Evolutionary conservation across 2,329 filamentous ascomycete species (phyloP), one percentile per base, ranked within the genome.

Genomic region (Penicillium paneum): DNA sequence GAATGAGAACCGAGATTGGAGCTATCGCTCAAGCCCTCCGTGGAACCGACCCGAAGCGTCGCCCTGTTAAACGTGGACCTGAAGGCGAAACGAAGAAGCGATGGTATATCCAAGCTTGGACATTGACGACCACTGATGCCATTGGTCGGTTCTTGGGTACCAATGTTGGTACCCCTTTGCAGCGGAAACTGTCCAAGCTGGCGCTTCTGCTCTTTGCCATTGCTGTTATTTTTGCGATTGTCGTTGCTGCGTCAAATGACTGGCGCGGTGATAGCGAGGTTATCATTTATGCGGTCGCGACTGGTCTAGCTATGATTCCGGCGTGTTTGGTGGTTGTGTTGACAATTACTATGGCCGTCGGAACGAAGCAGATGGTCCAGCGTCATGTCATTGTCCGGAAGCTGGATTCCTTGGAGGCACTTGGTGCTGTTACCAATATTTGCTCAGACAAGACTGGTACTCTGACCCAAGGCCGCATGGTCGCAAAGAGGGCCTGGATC

Each of bases 111-210:
- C 72, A 81, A 63, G 78, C 79, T 4, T 80, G 76, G 71, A 69
- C 75, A 19, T 68, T 81, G 53, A 86, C 83, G 3, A 69, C 79
- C 39, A 79, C 76, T 12, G 83, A 87, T 67, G 81, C 80, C 6
- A 71, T 86, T 54, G 84, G 83, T 5, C 77, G 79, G 35, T 87
- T 90, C 65, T 76, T 89, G 8, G 86, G 87, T 48, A 80, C 89
- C 55, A 86, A 83, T 51, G 81, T 87, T 12, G 87, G 87, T 43
- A 89, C 87, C 11, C 87, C 87, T 3, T 77, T 90, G 17, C 85
- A 89, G 69, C 80, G 81, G 62, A 88, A 87, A 65, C 76, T 90
- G 15, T 87, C 85, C 44, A 83, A 83, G 67, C 79, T 90, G 46
- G 87, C 87, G 21, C 77, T 89, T 17, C 69, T 87, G 2, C 79